Evolutionary conservation across 306 rosid species (phyloP).

Genomic region (Vicia villosa): DNA sequence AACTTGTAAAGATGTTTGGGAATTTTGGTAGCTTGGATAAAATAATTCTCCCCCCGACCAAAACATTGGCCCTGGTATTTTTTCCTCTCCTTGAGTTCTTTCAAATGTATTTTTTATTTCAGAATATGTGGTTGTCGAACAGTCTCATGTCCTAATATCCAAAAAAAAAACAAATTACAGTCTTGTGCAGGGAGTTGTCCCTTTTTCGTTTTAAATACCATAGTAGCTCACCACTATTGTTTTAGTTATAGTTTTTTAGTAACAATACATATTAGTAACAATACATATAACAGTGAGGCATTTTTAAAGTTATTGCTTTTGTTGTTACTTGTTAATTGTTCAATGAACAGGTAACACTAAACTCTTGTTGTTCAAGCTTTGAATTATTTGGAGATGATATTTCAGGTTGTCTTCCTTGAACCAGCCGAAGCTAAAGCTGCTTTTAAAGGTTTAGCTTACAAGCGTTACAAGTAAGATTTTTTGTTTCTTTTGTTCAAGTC

Average conservation of each 20-base stretch:
- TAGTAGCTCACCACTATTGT: background rate
- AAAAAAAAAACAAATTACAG: constrained; percentile 1
- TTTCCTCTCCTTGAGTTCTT: constrained; percentile 17
- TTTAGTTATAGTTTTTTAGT: background rate
- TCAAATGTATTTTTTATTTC: background rate
- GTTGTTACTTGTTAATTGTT: background rate
- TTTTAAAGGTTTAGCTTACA: constrained; percentile 83
- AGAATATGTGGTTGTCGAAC: constrained; percentile 1
- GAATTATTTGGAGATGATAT: constrained; percentile 42
- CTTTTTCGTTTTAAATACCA: background rate
- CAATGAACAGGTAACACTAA: background rate
- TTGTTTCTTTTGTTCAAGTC: constrained; percentile 25
- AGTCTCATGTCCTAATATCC: background rate
- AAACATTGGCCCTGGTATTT: constrained; percentile 85
- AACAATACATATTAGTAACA: background rate
- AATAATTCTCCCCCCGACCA: constrained; percentile 80
- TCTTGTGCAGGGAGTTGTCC: background rate
- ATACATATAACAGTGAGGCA: background rate
- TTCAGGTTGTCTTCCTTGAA: constrained; percentile 87
- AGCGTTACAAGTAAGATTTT: constrained; percentile 74
- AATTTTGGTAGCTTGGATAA: constrained; percentile 88
- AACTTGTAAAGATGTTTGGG: constrained; percentile 76
- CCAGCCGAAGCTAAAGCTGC: constrained; percentile 83
- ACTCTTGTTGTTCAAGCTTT: constrained; percentile 33
- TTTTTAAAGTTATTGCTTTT: constrained; percentile 18